Percentiles rank a stretch among this genome's conserved stretches.
Conservation (phyloP, 768 basidiomycete genomes). For the Boletus rubescentipes region DNA sequence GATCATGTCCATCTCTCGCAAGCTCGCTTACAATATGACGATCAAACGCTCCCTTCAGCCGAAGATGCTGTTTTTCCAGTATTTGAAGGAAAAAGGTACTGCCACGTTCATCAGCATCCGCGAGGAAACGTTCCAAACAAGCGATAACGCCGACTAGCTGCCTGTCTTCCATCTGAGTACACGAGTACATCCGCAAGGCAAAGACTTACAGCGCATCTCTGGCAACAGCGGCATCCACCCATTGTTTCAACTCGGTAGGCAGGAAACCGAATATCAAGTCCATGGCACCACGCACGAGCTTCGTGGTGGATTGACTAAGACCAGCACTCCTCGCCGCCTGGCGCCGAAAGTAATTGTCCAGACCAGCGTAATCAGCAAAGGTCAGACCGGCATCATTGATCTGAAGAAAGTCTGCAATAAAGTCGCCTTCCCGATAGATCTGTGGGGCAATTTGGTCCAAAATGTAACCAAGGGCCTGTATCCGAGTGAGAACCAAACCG, state of each 20-base stretch:
- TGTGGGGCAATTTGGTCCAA: conserved; percentile 74
- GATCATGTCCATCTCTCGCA: neutral
- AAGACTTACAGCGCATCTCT: conserved; percentile 68
- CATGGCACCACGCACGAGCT: conserved; percentile 86
- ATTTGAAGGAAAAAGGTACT: conserved; percentile 71
- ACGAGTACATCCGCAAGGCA: neutral
- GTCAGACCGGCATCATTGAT: conserved; percentile 87
- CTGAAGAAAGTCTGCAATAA: conserved; percentile 89
- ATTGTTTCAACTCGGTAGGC: conserved; percentile 74
- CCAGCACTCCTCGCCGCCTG: conserved; percentile 78
- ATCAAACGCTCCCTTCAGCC: conserved; percentile 75
- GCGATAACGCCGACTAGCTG: conserved; percentile 84
- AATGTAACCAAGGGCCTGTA: conserved; percentile 70
- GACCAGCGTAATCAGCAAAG: conserved; percentile 92
- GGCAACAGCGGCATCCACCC: conserved; percentile 77
- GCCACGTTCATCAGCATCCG: conserved; percentile 76
- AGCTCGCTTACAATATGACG: conserved; percentile 59
- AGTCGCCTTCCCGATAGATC: conserved; percentile 83
- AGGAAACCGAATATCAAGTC: conserved; percentile 96
- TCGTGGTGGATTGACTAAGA: conserved; percentile 66
- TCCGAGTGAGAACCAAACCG: neutral
- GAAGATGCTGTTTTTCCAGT: conserved; percentile 79
- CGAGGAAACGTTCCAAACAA: conserved; percentile 71
- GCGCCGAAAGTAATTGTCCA: conserved; percentile 92
- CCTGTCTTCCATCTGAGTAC: conserved; percentile 41